These are phyloP conservation scores for Kodamaea restingae DNA, from an alignment of 805 yeast genomes.

Conservation along the genomic window DNA sequence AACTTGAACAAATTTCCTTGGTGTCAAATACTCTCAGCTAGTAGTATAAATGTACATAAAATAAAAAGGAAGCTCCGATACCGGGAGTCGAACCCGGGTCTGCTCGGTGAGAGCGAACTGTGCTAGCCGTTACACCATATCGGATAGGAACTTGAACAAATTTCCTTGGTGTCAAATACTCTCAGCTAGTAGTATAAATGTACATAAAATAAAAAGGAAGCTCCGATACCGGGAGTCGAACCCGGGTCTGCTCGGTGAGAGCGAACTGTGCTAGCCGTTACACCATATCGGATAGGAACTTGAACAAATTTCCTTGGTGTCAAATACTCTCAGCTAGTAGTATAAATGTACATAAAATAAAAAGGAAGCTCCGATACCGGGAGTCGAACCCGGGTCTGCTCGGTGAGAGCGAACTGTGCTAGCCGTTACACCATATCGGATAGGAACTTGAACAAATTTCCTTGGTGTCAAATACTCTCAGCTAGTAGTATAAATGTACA, in stretches of 20 bases:
- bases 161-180: no score
- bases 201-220: no score
- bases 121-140: conserved; percentile 81
- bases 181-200: no score
- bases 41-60: no score
- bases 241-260: conserved; percentile 84
- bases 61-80: conserved; percentile 53
- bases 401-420: conserved; percentile 84
- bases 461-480: no score
- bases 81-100: conserved; percentile 84
- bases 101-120: conserved; percentile 85
- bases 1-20: no score
- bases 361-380: conserved; percentile 61
- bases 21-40: no score
- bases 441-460: no score
- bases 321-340: no score
- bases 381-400: conserved; percentile 84
- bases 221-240: conserved; percentile 84
- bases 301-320: no score
- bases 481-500: neutral
- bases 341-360: no score
- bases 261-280: conserved; percentile 83
- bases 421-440: conserved; percentile 82
- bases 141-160: no score
- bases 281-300: conserved; percentile 71